Evolutionary conservation across 2,329 filamentous ascomycete species (phyloP).

Genomic region (Emmonsiellopsis sp.): DNA sequence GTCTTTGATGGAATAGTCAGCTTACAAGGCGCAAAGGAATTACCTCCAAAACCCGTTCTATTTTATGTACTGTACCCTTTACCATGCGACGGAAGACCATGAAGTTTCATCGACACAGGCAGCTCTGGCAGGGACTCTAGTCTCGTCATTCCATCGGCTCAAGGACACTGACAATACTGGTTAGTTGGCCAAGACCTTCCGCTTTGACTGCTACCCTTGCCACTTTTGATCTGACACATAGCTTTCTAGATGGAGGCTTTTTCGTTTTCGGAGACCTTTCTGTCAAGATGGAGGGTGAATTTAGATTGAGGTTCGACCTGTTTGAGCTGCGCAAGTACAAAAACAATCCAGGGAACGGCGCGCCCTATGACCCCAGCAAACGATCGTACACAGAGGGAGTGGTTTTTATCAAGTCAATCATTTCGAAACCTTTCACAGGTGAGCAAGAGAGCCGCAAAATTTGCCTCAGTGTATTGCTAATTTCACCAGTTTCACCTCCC

Average conservation of each 20-base stretch:
- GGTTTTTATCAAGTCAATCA: slow-evolving; percentile 44
- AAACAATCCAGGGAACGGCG: neutral
- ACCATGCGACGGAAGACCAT: slow-evolving; percentile 40
- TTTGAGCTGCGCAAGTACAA: slow-evolving; percentile 60
- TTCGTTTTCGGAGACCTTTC: slow-evolving; percentile 90
- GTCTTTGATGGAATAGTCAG: neutral
- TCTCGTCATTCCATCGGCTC: slow-evolving; percentile 72
- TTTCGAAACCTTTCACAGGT: slow-evolving; percentile 62
- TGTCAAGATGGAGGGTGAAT: slow-evolving; percentile 63
- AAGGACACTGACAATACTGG: slow-evolving; percentile 65
- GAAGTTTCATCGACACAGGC: slow-evolving; percentile 39
- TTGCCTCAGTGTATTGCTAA: neutral
- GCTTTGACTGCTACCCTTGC: neutral
- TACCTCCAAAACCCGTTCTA: slow-evolving; percentile 58
- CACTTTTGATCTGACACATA: neutral
- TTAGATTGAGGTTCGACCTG: slow-evolving; percentile 65
- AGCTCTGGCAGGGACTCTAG: slow-evolving; percentile 60
- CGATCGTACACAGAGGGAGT: slow-evolving; percentile 30
- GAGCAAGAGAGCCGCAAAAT: slow-evolving; percentile 6
- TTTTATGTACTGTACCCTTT: slow-evolving; percentile 52
- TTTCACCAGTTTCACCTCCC: slow-evolving; percentile 31
- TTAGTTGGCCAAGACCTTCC: slow-evolving; percentile 19
- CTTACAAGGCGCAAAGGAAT: slow-evolving; percentile 23
- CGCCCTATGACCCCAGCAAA: neutral
- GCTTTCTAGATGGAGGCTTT: slow-evolving; percentile 60